Evolutionary conservation across 2,329 filamentous ascomycete genomes (phyloP).

Genomic region (Fusarium goolgardi): DNA sequence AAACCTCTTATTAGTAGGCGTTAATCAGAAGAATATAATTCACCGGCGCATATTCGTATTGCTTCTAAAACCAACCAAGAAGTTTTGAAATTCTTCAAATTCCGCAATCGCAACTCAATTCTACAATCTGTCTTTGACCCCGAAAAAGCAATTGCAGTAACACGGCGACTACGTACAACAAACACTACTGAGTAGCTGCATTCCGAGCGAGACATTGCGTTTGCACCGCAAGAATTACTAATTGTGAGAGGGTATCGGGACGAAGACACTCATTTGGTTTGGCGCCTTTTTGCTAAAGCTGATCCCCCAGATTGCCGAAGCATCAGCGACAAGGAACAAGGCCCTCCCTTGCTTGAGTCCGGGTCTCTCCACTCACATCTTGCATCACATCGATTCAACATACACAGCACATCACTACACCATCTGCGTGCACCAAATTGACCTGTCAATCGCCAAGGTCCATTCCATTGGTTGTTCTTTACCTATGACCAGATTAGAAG

Average conservation of each 20-base stretch:
- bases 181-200: conserved; percentile 15
- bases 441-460: neutral
- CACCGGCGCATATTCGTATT: neutral
- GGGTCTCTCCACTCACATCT: neutral
- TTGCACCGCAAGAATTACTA: neutral
- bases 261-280: conserved; percentile 3
- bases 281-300: neutral
- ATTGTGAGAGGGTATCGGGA: conserved; percentile 3
- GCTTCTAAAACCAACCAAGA: neutral
- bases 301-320: conserved; percentile 22
- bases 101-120: neutral
- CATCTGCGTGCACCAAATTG: neutral
- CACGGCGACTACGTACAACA: neutral
- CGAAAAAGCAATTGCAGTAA: conserved; percentile 15
- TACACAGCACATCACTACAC: neutral
- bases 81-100: neutral
- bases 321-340: conserved; percentile 27
- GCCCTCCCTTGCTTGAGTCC: neutral
- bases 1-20: neutral
- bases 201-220: conserved; percentile 34
- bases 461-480: neutral
- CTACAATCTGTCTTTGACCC: conserved; percentile 3
- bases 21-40: neutral
- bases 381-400: neutral
- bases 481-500: neutral